Conservation (phyloP, 140 eudicot species). For the Cichorium intybus region DNA sequence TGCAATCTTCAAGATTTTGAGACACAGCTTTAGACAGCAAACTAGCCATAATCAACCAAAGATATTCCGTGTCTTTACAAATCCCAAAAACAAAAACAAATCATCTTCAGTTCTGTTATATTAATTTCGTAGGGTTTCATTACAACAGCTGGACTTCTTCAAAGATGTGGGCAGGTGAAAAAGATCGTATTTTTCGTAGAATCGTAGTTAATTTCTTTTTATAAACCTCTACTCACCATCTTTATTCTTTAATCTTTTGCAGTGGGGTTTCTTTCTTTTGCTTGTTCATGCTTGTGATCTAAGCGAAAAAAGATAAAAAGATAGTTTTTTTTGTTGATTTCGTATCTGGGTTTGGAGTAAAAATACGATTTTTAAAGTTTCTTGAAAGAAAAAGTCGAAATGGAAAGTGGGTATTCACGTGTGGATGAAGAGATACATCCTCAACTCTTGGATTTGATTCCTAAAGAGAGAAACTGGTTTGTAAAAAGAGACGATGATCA, state of each 20-base stretch:
- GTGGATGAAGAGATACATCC: slow-evolving; percentile 43
- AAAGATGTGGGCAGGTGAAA: slow-evolving; percentile 6
- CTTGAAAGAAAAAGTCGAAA: slow-evolving; percentile 20
- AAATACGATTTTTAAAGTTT: background rate
- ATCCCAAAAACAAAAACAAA: slow-evolving; percentile 30
- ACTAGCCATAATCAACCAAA: slow-evolving; percentile 28
- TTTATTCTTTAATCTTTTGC: slow-evolving; percentile 4
- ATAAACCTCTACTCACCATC: background rate
- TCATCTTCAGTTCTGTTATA: slow-evolving; percentile 38
- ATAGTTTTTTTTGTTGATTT: slow-evolving; percentile 11
- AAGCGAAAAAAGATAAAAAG: background rate
- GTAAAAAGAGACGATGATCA: slow-evolving; percentile 22
- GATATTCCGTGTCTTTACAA: slow-evolving; percentile 38
- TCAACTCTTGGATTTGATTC: slow-evolving; percentile 52
- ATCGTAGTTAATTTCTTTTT: background rate
- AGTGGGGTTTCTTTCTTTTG: slow-evolving; percentile 14
- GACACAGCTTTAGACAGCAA: slow-evolving; percentile 27
- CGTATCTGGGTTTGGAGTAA: slow-evolving; percentile 17
- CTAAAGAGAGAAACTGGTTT: slow-evolving; percentile 50
- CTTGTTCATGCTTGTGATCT: background rate
- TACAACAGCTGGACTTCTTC: slow-evolving; percentile 20
- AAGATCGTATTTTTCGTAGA: background rate
- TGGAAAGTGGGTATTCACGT: slow-evolving; percentile 49
- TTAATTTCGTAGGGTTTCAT: slow-evolving; percentile 19
- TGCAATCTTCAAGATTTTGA: slow-evolving; percentile 35